These are phyloP conservation scores for Fraxinus floribunda DNA, from an alignment of 305 asterid genomes.

Conservation along the genomic window DNA sequence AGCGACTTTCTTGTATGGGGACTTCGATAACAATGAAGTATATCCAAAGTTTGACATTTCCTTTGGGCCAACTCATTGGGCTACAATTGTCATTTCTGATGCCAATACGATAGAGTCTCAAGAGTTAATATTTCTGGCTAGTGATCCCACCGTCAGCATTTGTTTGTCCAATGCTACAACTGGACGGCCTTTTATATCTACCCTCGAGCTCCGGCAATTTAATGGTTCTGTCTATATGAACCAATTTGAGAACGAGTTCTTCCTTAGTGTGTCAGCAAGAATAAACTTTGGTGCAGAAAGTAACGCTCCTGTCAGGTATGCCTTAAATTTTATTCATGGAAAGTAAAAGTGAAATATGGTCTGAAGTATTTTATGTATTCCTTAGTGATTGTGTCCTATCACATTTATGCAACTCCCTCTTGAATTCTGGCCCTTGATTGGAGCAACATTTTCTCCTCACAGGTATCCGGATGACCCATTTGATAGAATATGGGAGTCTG, in stretches of 20 bases:
- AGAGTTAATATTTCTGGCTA: conserved; percentile 89
- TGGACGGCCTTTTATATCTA: conserved; percentile 88
- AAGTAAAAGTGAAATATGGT: neutral
- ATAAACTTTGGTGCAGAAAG: conserved; percentile 86
- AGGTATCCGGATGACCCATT: conserved; percentile 97
- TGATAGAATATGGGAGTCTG: conserved; percentile 93
- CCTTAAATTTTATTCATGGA: neutral
- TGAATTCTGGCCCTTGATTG: conserved; percentile 3
- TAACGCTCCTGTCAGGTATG: conserved; percentile 76
- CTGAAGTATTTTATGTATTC: neutral
- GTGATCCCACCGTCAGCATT: conserved; percentile 64
- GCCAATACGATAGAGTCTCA: conserved; percentile 66
- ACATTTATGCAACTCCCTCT: neutral
- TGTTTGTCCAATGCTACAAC: conserved; percentile 98
- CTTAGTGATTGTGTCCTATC: neutral
- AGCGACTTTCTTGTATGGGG: conserved; percentile 83
- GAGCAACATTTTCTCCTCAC: conserved; percentile 14
- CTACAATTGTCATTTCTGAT: conserved; percentile 81
- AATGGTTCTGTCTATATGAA: conserved; percentile 77
- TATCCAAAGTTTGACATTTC: conserved; percentile 95
- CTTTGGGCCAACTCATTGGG: conserved; percentile 90
- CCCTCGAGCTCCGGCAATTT: conserved; percentile 92
- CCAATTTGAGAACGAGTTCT: conserved; percentile 65
- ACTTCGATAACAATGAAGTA: conserved; percentile 73
- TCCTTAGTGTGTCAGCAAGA: conserved; percentile 85